Conservation (phyloP, 192 early-diverging fungal genomes). For the Coemansia sp. region DNA sequence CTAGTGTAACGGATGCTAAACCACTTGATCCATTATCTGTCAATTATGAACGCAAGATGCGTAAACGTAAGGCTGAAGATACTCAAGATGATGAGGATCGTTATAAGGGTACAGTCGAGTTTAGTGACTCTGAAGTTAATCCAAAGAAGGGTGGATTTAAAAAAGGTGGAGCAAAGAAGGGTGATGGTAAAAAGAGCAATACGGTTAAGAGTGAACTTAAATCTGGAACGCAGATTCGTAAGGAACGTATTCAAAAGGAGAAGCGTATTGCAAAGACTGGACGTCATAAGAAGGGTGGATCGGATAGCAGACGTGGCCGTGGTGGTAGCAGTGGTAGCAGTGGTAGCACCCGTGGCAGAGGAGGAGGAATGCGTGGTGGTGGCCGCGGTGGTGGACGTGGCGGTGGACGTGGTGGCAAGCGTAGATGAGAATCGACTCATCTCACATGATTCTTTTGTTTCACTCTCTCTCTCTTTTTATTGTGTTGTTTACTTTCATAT, state of each 20-base stretch:
- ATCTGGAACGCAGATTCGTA: slow-evolving; percentile 74
- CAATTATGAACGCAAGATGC: slow-evolving; percentile 64
- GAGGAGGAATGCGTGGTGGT: slow-evolving; percentile 1
- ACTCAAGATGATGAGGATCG: slow-evolving; percentile 18
- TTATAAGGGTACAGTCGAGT: slow-evolving; percentile 48
- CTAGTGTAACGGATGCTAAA: slow-evolving; percentile 66
- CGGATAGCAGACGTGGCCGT: slow-evolving; percentile 6
- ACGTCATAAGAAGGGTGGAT: slow-evolving; percentile 11
- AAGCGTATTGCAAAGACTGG: slow-evolving; percentile 65
- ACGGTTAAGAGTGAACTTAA: slow-evolving; percentile 68
- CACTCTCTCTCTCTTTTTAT: too few species aligned
- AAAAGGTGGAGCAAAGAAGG: too few species aligned
- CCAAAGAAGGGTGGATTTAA: too few species aligned
- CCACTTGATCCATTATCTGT: slow-evolving; percentile 61
- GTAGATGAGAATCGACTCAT: slow-evolving; percentile 10
- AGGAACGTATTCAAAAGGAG: slow-evolving; percentile 65
- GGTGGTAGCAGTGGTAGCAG: slow-evolving; percentile 1
- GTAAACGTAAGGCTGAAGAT: slow-evolving; percentile 48
- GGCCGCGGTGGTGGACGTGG: slow-evolving; percentile 23
- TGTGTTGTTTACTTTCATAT: too few species aligned
- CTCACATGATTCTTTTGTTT: neutral
- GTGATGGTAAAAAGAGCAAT: slow-evolving; percentile 14
- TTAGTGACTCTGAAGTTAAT: slow-evolving; percentile 19
- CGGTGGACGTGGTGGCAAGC: slow-evolving; percentile 29
- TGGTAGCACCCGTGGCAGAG: neutral